Evolutionary conservation across 495 filamentous ascomycete species (phyloP).

Genomic region (Penicillium paradoxum): DNA sequence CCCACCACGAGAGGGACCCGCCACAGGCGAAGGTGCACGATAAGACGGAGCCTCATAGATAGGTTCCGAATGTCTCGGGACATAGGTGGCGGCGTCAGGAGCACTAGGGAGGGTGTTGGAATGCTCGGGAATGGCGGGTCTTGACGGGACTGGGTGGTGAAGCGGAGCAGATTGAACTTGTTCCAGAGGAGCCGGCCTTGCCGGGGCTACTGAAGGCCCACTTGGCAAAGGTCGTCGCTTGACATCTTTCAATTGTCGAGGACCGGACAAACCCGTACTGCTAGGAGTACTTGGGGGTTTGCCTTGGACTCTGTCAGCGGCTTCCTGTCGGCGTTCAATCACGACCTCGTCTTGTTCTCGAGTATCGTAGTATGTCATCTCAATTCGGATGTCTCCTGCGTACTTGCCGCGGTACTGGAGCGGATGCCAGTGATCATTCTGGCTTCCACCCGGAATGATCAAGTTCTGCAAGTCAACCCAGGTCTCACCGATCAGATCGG

Average conservation of each 20-base stretch:
- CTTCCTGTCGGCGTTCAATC: constrained; percentile 50
- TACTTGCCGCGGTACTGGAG: constrained; percentile 87
- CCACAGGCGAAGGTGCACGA: constrained; percentile 14
- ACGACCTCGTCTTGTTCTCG: constrained; percentile 69
- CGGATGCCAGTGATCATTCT: constrained; percentile 87
- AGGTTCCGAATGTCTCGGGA: constrained; percentile 22
- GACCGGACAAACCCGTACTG: constrained; percentile 47
- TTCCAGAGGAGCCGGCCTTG: constrained; percentile 25
- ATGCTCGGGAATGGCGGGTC: constrained; percentile 22
- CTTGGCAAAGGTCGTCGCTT: constrained; percentile 77
- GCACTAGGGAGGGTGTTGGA: constrained; percentile 18
- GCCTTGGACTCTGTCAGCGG: constrained; percentile 29
- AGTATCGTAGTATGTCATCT: constrained; percentile 93
- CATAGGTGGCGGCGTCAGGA: constrained; percentile 17
- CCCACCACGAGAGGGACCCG: constrained; percentile 13
- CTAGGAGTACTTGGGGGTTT: constrained; percentile 17
- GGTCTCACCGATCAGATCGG: constrained; percentile 89
- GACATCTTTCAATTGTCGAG: constrained; percentile 55
- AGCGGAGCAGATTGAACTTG: constrained; percentile 23
- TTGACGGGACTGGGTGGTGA: constrained; percentile 22
- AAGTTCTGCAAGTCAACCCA: constrained; percentile 81
- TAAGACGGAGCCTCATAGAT: constrained; percentile 21
- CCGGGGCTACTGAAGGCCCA: constrained; percentile 52
- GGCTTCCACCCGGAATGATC: constrained; percentile 79
- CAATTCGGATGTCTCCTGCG: constrained; percentile 88